phyloP scores from a whole-genome alignment of 345 rosid genomes.

The Linum usitatissimum region DNA sequence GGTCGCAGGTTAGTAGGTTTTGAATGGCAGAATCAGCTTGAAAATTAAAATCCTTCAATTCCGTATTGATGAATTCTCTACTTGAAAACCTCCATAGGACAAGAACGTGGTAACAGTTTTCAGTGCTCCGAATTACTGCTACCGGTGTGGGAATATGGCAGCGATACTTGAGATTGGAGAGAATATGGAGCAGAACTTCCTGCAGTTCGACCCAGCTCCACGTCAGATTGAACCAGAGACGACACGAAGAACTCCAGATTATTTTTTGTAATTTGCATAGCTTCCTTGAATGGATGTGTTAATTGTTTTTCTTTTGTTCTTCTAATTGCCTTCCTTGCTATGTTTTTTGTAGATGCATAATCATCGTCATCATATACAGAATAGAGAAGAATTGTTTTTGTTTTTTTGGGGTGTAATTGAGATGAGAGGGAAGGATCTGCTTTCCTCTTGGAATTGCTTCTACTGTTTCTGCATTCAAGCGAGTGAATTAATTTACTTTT shows the following conservation, averaged over 20 bases:
- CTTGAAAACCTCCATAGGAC: neutral
- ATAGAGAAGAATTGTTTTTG: conserved; percentile 8
- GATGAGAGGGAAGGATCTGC: conserved; percentile 18
- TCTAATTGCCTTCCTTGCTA: neutral
- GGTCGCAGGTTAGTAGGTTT: conserved; percentile 1
- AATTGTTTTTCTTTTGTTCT: neutral
- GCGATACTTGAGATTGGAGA: conserved; percentile 10
- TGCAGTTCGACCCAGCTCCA: conserved; percentile 8
- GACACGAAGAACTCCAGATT: conserved; percentile 7
- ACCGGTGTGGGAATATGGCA: conserved; percentile 6
- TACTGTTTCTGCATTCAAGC: conserved; percentile 15
- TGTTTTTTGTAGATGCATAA: conserved; percentile 31
- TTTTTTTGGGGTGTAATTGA: conserved; percentile 16
- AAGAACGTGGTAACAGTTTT: conserved; percentile 4
- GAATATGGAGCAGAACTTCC: conserved; percentile 12
- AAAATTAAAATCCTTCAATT: no score
- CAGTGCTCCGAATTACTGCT: conserved; percentile 5
- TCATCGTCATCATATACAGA: conserved; percentile 11
- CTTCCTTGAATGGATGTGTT: neutral
- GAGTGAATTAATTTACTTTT: conserved; percentile 20
- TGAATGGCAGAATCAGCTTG: neutral
- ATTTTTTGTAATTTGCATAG: conserved; percentile 6
- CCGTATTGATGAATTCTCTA: neutral
- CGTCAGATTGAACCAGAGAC: conserved; percentile 8
- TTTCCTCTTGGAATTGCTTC: conserved; percentile 13